These are phyloP conservation scores for Pyrus hybrid DNA, from an alignment of 331 rosid genomes.

Conservation along the genomic window DNA sequence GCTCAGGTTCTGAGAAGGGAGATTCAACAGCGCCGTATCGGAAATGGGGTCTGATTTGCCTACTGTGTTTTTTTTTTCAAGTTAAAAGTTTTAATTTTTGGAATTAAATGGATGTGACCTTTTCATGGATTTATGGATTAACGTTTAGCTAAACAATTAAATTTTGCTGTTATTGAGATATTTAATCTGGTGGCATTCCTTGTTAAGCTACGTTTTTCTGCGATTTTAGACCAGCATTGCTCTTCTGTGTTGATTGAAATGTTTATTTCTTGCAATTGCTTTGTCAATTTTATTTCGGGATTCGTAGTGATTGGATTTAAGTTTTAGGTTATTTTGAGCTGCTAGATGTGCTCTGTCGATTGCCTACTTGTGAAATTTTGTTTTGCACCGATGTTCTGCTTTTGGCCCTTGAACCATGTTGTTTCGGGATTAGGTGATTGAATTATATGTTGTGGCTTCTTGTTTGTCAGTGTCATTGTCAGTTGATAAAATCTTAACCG, in stretches of 20 bases:
- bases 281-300: background rate
- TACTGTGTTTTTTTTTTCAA: background rate
- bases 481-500: too few species aligned
- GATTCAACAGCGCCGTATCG: too few species aligned
- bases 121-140: background rate
- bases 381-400: background rate
- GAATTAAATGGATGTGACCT: background rate
- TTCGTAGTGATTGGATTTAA: background rate
- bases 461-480: too few species aligned
- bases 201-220: background rate
- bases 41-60: background rate
- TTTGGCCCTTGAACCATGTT: background rate
- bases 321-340: background rate
- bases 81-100: background rate
- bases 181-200: background rate
- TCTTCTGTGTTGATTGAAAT: too few species aligned
- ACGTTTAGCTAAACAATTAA: conserved; percentile 1
- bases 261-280: background rate
- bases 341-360: background rate
- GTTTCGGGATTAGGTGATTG: too few species aligned
- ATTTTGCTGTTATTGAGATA: background rate
- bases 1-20: conserved; percentile 40
- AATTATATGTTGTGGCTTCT: too few species aligned
- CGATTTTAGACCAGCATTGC: background rate
- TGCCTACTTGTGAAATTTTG: too few species aligned